Evolutionary conservation across 1,284 basidiomycete genomes (phyloP).

Genomic region (Ganoderma multipileum): DNA sequence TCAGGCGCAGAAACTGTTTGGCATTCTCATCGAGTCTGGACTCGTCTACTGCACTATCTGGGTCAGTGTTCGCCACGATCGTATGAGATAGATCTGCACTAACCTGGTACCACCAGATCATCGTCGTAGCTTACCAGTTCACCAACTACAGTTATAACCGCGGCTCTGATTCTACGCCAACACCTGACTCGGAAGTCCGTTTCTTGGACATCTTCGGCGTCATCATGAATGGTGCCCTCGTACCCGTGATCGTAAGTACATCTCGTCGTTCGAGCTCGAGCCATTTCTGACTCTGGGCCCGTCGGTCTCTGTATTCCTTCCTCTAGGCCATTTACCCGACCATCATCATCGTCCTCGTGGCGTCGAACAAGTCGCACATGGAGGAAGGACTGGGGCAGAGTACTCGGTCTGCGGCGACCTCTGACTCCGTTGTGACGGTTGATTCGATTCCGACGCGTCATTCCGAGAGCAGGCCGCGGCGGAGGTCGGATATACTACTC

Average conservation of each 20-base stretch:
- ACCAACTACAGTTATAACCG: background rate
- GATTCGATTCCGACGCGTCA: too few relatives aligned
- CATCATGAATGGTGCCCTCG: background rate
- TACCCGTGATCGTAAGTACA: background rate
- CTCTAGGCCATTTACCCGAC: background rate
- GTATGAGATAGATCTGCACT: background rate
- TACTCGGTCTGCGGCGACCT: too few relatives aligned
- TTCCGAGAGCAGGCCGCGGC: too few relatives aligned
- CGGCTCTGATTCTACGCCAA: too few relatives aligned
- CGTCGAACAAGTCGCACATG: background rate
- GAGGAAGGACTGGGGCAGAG: background rate
- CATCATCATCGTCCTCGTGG: slow-evolving; percentile 3
- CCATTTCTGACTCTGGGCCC: too few relatives aligned
- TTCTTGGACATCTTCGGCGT: background rate
- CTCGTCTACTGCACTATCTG: background rate
- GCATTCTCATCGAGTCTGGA: background rate
- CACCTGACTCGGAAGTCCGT: background rate
- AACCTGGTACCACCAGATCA: background rate
- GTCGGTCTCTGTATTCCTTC: too few relatives aligned
- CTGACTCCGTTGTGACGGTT: too few relatives aligned
- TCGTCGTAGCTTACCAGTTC: background rate
- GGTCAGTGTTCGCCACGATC: background rate
- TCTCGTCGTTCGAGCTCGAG: background rate
- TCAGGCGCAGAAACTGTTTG: background rate
- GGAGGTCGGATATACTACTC: too few relatives aligned